Evolutionary conservation across 2,329 filamentous ascomycete species (phyloP), one percentile per base, ranked within the genome.

Genomic region (Botrytis pseudocinerea): DNA sequence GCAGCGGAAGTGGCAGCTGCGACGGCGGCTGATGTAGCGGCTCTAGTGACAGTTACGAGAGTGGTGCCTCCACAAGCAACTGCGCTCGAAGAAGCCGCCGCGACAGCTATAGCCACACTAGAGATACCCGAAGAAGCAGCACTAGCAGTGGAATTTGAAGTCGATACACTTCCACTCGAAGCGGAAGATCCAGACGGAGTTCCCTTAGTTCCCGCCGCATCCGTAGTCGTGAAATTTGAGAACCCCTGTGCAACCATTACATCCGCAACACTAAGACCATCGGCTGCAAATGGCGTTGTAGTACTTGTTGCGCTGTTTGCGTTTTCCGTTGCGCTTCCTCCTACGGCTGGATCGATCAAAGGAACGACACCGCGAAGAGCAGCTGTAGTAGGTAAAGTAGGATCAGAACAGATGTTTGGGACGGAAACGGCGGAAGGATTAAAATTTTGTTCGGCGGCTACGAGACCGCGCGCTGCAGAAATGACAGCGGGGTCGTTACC

Each of bases 381-480:
- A 38, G 82, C 82, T 12, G 88, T 91, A 46, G 84, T 86, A 18
- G 91, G 91, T 2, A 93, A 87, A 40, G 85, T 83, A 2, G 89
- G 82, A 76, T 93, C 89, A 54, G 84, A 86, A 82, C 91, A 93
- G 79, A 93, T 87, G 75, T 85, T 88, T 28, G 88, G 90, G 48
- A 89, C 85, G 78, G 83, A 83, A 75, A 87, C 86, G 72, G 82
- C 87, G 76, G 89, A 92, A 69, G 89, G 89, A 84, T 92, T 92
- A 84, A 91, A 91, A 86, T 93, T 92, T 82, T 91, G 90, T 84
- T 92, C 90, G 6, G 90, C 90, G 40, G 87, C 86, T 22, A 92
- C 90, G 54, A 92, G 85, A 25, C 86, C 87, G 73, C 86, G 86
- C 28, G 91, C 91, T 32, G 88, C 90, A 22, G 86, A 84, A 73